Evolutionary conservation across 169 alveolate genomes (phyloP), one percentile per base, ranked within the genome.

Genomic region (Besnoitia besnoiti): DNA sequence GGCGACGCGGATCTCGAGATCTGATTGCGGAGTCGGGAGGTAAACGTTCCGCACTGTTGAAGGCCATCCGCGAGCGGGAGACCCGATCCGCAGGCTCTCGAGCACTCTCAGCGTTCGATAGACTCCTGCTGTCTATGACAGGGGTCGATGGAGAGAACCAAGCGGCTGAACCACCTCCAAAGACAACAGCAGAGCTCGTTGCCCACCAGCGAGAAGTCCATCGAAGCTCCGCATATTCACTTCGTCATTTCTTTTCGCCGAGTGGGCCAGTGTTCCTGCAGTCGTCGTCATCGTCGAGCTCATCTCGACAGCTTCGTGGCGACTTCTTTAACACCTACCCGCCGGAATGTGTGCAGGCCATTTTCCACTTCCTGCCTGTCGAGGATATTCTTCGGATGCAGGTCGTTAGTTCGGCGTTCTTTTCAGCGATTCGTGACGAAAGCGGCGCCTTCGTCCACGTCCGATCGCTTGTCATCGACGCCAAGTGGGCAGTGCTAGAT

Each of bases 321-420:
- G 84, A 73, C 84, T 73, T 73, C 59, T 77, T 42, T 30, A 27
- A 77, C 79, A 40, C 77, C 77, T 85, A 14, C 40, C 93, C 90
- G 44, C 30, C 59, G 12, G 93, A 89, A 37, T 42, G 51, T 27
- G 35, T 75, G 37, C 79, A 49, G n/a, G 76, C 76, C 0, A 33
- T 49, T 27, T 89, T 89, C 88, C 75, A 75, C 35, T 75, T 59
- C 39, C 42, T 89, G 46, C n/a, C 49, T 1, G 90, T 76, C 5
- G 61, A 35, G 67, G 93, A 89, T 21, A 89, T 89, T 51, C 75
- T 89, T 21, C 85, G 90, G 27, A 24, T 73, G 90, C 93, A 89
- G 33, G 79, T 67, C 61, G 90, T 89, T 30, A 62, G 90, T 50
- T 30, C 75, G 51, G 75, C 67, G n/a, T 89, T 89, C 44, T 75